These are phyloP conservation scores for Pyrenula massariospora DNA, from an alignment of 495 filamentous ascomycete species.

Conservation along the genomic window DNA sequence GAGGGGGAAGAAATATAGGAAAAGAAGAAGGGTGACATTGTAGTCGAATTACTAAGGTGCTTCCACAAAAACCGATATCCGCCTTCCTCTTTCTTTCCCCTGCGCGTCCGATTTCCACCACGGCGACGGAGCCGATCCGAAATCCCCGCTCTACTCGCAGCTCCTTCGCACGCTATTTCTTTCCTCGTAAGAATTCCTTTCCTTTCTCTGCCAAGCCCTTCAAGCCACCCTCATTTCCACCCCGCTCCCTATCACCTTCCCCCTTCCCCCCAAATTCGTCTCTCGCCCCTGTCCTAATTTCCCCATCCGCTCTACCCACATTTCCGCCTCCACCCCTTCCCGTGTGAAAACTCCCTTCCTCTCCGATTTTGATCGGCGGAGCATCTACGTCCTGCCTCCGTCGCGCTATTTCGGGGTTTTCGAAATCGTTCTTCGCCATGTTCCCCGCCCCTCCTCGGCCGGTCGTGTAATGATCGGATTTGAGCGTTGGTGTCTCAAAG, in stretches of 20 bases:
- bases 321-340: background rate
- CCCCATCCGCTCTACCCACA: background rate
- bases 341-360: background rate
- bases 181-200: background rate
- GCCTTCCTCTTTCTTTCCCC: too few species aligned
- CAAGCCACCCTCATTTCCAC: background rate
- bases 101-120: too few species aligned
- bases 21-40: too few species aligned
- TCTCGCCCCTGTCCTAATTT: background rate
- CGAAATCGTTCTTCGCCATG: constrained; percentile 60
- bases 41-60: too few species aligned
- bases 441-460: constrained; percentile 65
- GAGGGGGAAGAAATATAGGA: too few species aligned
- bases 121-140: too few species aligned
- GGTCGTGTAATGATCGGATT: constrained; percentile 71
- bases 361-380: constrained; percentile 14
- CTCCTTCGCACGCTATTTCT: background rate
- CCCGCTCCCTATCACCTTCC: background rate
- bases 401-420: constrained; percentile 54
- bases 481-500: constrained; percentile 73
- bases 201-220: background rate
- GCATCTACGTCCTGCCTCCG: constrained; percentile 68
- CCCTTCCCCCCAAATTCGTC: background rate
- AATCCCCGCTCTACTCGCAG: too few species aligned
- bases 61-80: too few species aligned